Percentiles rank a stretch among this genome's conserved stretches.
These are phyloP conservation scores for Rhynchosporium graminicola DNA, from an alignment of 2,329 filamentous ascomycete genomes.

Conservation along the genomic window DNA sequence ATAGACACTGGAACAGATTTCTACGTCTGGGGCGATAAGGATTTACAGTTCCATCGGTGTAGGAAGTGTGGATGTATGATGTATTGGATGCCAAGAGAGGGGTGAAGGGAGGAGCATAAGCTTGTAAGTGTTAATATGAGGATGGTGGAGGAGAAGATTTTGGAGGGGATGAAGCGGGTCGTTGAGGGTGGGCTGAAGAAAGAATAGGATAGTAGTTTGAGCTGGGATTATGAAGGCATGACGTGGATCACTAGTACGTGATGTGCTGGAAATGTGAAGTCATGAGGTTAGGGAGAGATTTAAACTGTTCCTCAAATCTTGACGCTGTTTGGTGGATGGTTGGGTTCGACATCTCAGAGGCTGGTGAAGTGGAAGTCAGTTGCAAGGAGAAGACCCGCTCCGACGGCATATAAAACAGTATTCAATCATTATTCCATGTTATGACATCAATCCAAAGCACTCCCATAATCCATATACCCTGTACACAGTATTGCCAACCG, in stretches of 20 bases:
- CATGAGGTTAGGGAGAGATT: not conserved
- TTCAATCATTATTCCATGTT: conserved; percentile 3
- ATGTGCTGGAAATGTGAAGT: not conserved
- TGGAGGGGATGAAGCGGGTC: not conserved
- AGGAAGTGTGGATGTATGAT: conserved; percentile 15
- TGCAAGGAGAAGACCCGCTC: not conserved
- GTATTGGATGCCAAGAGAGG: conserved; percentile 14
- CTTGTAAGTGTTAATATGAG: conserved; percentile 13
- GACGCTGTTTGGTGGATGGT: not conserved
- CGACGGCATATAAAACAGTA: not conserved
- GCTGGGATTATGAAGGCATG: not conserved
- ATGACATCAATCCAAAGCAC: not conserved
- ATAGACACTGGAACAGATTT: not conserved
- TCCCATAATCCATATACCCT: not conserved
- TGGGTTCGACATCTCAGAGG: not conserved
- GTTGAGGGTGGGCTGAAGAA: not conserved
- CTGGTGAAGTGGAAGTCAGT: not conserved
- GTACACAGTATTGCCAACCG: not conserved
- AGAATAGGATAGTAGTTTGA: not conserved
- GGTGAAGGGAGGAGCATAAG: not conserved
- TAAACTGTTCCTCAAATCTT: not conserved
- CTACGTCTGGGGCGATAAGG: conserved; percentile 15
- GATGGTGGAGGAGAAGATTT: conserved; percentile 5
- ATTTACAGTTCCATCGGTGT: conserved; percentile 16
- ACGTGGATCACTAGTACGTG: too few species aligned